These are phyloP conservation scores for Euphrasia arctica DNA, from an alignment of 305 asterid genomes.

Conservation along the genomic window DNA sequence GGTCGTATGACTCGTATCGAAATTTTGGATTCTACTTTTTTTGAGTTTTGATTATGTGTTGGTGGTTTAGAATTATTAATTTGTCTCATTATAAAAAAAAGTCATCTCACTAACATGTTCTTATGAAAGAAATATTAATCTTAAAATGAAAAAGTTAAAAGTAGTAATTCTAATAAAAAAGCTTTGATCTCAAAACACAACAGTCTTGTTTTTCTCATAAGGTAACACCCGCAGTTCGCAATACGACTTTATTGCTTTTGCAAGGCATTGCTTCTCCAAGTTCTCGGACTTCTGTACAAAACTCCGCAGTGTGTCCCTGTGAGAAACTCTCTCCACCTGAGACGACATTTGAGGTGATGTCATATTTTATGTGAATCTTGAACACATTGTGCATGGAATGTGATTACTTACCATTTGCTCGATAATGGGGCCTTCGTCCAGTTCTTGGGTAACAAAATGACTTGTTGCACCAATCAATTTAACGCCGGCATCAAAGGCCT, in stretches of 20 bases:
- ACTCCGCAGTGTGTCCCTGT: conserved; percentile 70
- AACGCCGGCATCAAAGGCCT: conserved; percentile 98
- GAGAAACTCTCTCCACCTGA: conserved; percentile 92
- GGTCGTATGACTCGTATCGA: too few species aligned
- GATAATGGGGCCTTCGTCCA: conserved; percentile 92
- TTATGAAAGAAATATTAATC: too few species aligned
- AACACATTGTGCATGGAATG: conserved; percentile 3
- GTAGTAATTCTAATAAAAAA: too few species aligned
- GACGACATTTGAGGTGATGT: conserved; percentile 13
- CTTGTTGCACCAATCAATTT: conserved; percentile 92
- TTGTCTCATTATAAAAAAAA: too few species aligned
- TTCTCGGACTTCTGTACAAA: conserved; percentile 83
- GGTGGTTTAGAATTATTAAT: too few species aligned
- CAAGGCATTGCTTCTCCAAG: conserved; percentile 90
- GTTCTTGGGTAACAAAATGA: conserved; percentile 93
- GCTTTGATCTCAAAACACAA: conserved; percentile 51
- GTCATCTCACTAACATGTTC: too few species aligned
- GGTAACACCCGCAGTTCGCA: conserved; percentile 92
- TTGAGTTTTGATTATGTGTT: too few species aligned
- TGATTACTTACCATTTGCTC: conserved; percentile 92
- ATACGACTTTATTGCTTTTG: conserved; percentile 81
- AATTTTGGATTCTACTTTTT: too few species aligned
- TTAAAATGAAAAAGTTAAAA: too few species aligned
- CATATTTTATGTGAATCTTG: too few species aligned
- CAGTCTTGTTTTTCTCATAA: conserved; percentile 66